These are phyloP conservation scores for Croton laevigatus DNA, from an alignment of 441 rosid species.

Conservation along the genomic window DNA sequence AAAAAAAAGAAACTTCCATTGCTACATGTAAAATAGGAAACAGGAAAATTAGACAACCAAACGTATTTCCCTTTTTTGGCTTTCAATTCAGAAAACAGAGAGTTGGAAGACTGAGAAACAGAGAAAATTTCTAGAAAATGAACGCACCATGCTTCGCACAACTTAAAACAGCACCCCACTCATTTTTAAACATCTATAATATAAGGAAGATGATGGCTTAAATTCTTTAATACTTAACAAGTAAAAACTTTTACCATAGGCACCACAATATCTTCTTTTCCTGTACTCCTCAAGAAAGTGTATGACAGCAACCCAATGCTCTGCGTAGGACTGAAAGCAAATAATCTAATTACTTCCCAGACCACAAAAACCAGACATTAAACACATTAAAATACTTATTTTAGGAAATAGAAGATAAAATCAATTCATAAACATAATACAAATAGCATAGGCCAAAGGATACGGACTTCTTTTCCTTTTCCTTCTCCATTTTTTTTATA, in stretches of 20 bases:
- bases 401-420: neutral
- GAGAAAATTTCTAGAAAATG: no score
- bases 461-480: neutral
- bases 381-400: neutral
- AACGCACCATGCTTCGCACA: no score
- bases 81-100: no score
- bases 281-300: conserved; percentile 84
- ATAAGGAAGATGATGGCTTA: neutral
- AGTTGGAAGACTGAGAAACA: no score
- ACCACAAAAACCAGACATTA: neutral
- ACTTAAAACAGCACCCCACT: neutral
- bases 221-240: neutral
- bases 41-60: no score
- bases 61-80: no score
- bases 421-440: neutral
- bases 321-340: conserved; percentile 64
- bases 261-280: conserved; percentile 93
- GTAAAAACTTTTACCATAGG: conserved; percentile 69
- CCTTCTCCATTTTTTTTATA: no score
- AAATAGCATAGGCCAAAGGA: neutral
- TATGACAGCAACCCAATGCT: conserved; percentile 92
- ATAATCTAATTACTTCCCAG: conserved; percentile 14
- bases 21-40: no score
- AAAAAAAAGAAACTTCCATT: no score
- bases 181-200: neutral